These are phyloP conservation scores for Tricholoma bakamatsutake DNA, from an alignment of 768 basidiomycete species.

Conservation along the genomic window DNA sequence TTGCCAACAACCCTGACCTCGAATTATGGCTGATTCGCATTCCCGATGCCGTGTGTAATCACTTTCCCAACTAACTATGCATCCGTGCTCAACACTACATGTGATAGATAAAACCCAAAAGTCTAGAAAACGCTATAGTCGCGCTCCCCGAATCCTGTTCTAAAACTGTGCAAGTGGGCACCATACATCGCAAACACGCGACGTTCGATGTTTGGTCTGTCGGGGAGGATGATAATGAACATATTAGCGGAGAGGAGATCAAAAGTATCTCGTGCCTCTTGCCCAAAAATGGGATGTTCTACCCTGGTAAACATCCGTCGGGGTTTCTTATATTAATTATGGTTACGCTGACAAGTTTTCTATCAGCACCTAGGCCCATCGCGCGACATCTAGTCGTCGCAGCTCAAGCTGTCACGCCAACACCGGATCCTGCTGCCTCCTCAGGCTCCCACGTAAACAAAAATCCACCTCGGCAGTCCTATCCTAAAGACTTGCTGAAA, in stretches of 20 bases:
- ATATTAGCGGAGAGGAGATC: slow-evolving; percentile 58
- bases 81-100: neutral
- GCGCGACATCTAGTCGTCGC: slow-evolving; percentile 53
- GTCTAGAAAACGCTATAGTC: slow-evolving; percentile 49
- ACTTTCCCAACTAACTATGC: neutral
- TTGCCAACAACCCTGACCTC: slow-evolving; percentile 49
- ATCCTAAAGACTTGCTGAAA: slow-evolving; percentile 56
- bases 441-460: slow-evolving; percentile 24
- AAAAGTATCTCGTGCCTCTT: slow-evolving; percentile 55
- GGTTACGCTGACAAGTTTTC: neutral
- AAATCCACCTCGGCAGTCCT: slow-evolving; percentile 50
- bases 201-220: slow-evolving; percentile 65
- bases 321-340: neutral
- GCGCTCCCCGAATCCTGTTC: slow-evolving; percentile 34
- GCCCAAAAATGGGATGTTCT: slow-evolving; percentile 59
- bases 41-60: slow-evolving; percentile 55
- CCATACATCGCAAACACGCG: slow-evolving; percentile 45
- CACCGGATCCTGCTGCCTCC: slow-evolving; percentile 19
- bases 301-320: slow-evolving; percentile 38
- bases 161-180: slow-evolving; percentile 38
- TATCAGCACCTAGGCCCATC: slow-evolving; percentile 52
- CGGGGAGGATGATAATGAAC: slow-evolving; percentile 33
- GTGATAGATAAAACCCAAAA: slow-evolving; percentile 59
- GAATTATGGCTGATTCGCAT: slow-evolving; percentile 71
- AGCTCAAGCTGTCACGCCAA: slow-evolving; percentile 38